Evolutionary conservation across 441 rosid species (phyloP).

Genomic region (Euphorbia celastroides): DNA sequence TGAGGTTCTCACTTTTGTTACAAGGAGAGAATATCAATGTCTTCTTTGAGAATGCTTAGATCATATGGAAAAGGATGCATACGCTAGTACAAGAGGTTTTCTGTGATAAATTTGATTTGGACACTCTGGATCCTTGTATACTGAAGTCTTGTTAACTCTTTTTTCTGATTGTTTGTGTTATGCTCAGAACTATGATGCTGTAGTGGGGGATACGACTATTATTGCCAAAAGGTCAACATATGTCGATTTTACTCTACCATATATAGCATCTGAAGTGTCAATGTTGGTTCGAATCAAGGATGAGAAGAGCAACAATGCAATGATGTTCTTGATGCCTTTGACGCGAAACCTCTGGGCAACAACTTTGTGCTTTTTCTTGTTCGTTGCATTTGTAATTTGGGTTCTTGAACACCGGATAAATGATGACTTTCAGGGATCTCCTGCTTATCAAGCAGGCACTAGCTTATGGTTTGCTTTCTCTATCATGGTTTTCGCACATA

Average conservation of each 20-base stretch:
- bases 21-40: too few species aligned
- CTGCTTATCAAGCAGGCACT: conserved; percentile 42
- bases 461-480: conserved; percentile 72
- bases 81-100: too few species aligned
- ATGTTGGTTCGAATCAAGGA: background rate
- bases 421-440: conserved; percentile 49
- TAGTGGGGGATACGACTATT: background rate
- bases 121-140: too few species aligned
- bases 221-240: background rate
- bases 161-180: background rate
- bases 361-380: conserved; percentile 29
- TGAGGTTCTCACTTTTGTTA: too few species aligned
- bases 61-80: too few species aligned
- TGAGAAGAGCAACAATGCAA: background rate
- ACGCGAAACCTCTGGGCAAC: conserved; percentile 47
- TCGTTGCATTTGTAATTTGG: conserved; percentile 50
- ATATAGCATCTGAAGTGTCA: background rate
- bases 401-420: conserved; percentile 46
- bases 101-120: too few species aligned
- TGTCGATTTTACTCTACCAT: background rate
- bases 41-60: too few species aligned
- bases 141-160: background rate
- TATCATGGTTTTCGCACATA: conserved; percentile 57
- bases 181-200: background rate
- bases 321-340: conserved; percentile 51